These are phyloP conservation scores for Fusarium albosuccineum DNA, from an alignment of 2,329 filamentous ascomycete genomes.

Conservation along the genomic window DNA sequence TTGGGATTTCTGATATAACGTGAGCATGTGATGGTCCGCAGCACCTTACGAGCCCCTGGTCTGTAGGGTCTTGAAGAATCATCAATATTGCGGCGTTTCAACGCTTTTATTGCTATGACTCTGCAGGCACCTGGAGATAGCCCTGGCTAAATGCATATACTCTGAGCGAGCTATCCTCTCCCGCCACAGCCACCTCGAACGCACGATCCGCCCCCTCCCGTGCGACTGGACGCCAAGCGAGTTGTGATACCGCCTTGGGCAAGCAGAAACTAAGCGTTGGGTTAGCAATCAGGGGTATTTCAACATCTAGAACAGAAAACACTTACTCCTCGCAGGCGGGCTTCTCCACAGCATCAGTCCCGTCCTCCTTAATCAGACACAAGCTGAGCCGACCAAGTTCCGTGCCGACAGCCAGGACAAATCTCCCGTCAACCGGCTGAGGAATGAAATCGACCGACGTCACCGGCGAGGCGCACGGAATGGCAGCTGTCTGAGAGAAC, in stretches of 20 bases:
- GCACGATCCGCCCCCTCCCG: conserved; percentile 45
- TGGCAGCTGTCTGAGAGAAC: conserved; percentile 66
- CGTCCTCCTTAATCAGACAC: conserved; percentile 55
- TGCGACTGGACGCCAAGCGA: conserved; percentile 74
- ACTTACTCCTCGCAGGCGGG: conserved; percentile 57
- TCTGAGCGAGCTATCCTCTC: conserved; percentile 72
- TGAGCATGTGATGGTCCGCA: not conserved
- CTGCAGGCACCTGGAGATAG: conserved; percentile 40
- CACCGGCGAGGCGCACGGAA: conserved; percentile 70
- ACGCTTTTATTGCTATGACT: conserved; percentile 32
- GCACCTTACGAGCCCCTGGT: not conserved
- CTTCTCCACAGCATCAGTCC: conserved; percentile 54
- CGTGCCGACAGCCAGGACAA: conserved; percentile 68
- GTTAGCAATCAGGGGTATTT: conserved; percentile 26
- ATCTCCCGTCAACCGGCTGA: conserved; percentile 46
- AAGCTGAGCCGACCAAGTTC: conserved; percentile 65
- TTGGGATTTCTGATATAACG: not conserved
- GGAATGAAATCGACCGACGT: conserved; percentile 78
- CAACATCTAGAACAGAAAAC: not conserved
- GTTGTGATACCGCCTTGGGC: conserved; percentile 74
- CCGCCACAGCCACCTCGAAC: conserved; percentile 65
- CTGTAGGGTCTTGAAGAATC: not conserved
- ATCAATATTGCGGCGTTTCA: conserved; percentile 11
- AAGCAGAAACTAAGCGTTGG: conserved; percentile 54
- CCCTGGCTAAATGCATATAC: conserved; percentile 62